phyloP scores from a whole-genome alignment of 345 rosid species.

The Populus alba region DNA sequence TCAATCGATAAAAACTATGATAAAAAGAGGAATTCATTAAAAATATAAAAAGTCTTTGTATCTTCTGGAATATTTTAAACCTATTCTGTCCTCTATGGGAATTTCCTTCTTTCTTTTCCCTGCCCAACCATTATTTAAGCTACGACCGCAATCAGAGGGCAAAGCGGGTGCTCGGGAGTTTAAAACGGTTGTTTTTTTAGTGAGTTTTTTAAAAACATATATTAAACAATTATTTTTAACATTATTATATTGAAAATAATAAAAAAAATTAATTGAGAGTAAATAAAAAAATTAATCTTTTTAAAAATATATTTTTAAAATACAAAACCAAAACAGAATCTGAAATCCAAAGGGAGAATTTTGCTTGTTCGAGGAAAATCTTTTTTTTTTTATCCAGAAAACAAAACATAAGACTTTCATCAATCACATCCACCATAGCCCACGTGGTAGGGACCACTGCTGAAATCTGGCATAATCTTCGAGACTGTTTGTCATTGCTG shows the following conservation, averaged over 20 bases:
- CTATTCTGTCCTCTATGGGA: neutral
- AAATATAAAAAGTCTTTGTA: neutral
- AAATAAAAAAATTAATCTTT: no score
- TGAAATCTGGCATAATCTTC: constrained; percentile 14
- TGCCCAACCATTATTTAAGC: neutral
- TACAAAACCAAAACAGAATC: no score
- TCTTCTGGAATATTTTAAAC: neutral
- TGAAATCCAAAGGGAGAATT: neutral
- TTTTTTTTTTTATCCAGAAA: no score
- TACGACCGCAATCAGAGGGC: neutral
- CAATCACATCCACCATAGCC: constrained; percentile 1
- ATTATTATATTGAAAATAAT: no score
- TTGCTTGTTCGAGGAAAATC: neutral
- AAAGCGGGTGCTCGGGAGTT: no score
- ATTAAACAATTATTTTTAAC: neutral
- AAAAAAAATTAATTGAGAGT: no score
- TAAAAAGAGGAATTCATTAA: neutral
- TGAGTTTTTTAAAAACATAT: no score
- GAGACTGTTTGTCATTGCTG: no score
- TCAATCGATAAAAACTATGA: neutral
- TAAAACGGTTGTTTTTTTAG: no score
- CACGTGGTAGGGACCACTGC: constrained; percentile 19
- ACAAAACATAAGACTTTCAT: neutral
- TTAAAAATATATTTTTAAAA: no score
- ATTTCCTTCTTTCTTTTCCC: neutral